Conservation (phyloP, 2,329 filamentous ascomycete species). For the Gliomastix tumulicola region DNA sequence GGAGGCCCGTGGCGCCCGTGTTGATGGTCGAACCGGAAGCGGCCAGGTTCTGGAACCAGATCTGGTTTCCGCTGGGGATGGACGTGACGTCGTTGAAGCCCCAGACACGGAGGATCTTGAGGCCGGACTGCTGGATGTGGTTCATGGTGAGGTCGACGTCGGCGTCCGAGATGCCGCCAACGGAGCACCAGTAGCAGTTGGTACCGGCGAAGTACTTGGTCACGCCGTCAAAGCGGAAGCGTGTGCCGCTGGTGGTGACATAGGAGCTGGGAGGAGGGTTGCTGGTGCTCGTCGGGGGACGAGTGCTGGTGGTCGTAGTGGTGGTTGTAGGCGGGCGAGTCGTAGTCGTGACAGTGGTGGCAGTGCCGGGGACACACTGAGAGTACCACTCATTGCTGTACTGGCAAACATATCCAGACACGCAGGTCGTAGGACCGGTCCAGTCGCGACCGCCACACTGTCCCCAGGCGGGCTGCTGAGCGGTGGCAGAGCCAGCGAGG, state of each 20-base stretch:
- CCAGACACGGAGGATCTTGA: constrained; percentile 54
- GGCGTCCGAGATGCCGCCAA: constrained; percentile 38
- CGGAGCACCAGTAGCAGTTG: constrained; percentile 49
- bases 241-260: constrained; percentile 10
- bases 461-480: not conserved
- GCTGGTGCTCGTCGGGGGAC: not conserved
- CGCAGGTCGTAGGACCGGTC: constrained; percentile 2
- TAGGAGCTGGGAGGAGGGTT: too few relatives aligned
- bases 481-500: not conserved
- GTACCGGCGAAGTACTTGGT: constrained; percentile 43
- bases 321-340: not conserved
- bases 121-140: constrained; percentile 38
- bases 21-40: constrained; percentile 50
- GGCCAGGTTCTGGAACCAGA: constrained; percentile 49
- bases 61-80: constrained; percentile 22
- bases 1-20: constrained; percentile 53
- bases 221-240: constrained; percentile 33
- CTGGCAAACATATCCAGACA: constrained; percentile 1
- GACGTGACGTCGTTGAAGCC: constrained; percentile 54
- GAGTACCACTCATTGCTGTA: constrained; percentile 4
- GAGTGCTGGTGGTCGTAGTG: not conserved
- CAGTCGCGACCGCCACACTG: constrained; percentile 4
- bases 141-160: constrained; percentile 45
- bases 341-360: not conserved
- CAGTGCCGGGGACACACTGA: constrained; percentile 3